phyloP scores from a whole-genome alignment of 2,329 filamentous ascomycete species.

The Rutstroemia sp. region DNA sequence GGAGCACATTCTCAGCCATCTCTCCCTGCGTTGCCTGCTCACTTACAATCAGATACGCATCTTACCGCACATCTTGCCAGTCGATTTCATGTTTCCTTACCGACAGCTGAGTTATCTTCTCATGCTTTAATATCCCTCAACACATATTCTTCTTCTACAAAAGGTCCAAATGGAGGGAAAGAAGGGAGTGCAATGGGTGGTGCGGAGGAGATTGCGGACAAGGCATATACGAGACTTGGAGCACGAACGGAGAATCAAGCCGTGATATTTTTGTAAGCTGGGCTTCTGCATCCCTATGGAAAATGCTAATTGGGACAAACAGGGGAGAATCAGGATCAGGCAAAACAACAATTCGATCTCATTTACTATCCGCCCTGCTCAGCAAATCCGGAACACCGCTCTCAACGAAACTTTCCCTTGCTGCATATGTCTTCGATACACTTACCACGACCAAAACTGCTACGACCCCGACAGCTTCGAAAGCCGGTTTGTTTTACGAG shows the following conservation, averaged over 20 bases:
- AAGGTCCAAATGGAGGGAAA: constrained; percentile 82
- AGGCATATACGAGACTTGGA: constrained; percentile 79
- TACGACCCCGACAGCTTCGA: constrained; percentile 91
- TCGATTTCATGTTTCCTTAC: constrained; percentile 85
- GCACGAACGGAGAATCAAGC: constrained; percentile 90
- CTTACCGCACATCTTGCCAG: constrained; percentile 76
- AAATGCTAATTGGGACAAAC: constrained; percentile 13
- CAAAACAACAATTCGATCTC: constrained; percentile 89
- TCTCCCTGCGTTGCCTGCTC: constrained; percentile 78
- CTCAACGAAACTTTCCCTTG: constrained; percentile 86
- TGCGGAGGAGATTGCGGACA: constrained; percentile 82
- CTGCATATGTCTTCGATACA: constrained; percentile 91
- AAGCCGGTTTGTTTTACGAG: constrained; percentile 91
- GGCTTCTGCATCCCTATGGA: background rate
- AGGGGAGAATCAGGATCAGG: constrained; percentile 94
- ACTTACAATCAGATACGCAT: constrained; percentile 70
- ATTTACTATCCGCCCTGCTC: constrained; percentile 77
- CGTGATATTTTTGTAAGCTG: constrained; percentile 72
- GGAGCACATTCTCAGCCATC: constrained; percentile 76
- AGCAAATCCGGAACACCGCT: constrained; percentile 87
- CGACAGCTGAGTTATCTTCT: constrained; percentile 82
- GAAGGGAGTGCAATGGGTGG: constrained; percentile 89
- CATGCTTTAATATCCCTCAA: constrained; percentile 90
- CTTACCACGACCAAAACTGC: constrained; percentile 95
- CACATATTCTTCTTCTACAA: constrained; percentile 84